A percentile compares a stretch with the other conserved stretches of the same genome.
Conservation (phyloP, 2,329 filamentous ascomycete genomes). For the Colletotrichum destructivum region DNA sequence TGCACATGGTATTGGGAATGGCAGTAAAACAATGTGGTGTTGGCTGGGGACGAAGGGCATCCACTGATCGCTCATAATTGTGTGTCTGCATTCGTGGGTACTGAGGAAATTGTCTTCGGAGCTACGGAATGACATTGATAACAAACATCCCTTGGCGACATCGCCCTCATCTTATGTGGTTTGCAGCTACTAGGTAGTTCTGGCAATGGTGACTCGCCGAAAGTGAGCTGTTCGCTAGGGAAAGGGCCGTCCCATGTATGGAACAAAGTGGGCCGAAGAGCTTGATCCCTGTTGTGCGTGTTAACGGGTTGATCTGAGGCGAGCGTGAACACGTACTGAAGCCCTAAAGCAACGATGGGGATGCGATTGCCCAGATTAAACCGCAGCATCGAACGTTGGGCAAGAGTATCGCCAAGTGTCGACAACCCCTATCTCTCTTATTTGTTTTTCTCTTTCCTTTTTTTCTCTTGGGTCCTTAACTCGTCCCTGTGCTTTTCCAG, state of each 20-base stretch:
- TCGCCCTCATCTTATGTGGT: conserved; percentile 7
- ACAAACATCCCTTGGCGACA: not conserved
- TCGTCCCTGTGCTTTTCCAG: not conserved
- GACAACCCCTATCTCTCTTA: not conserved
- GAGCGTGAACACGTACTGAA: conserved; percentile 15
- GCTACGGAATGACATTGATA: conserved; percentile 18
- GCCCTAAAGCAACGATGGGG: not conserved
- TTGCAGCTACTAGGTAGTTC: not conserved
- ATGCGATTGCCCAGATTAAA: conserved; percentile 11
- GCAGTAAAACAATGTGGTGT: conserved; percentile 13
- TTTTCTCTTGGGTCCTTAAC: not conserved
- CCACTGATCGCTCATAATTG: conserved; percentile 8
- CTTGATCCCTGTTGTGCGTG: conserved; percentile 12
- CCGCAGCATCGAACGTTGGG: not conserved
- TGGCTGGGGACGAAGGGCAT: conserved; percentile 16
- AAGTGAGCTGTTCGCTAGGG: not conserved
- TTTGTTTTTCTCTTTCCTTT: not conserved
- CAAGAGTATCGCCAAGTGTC: not conserved
- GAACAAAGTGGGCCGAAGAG: conserved; percentile 12
- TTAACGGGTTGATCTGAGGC: conserved; percentile 10
- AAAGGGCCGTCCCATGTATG: conserved; percentile 14
- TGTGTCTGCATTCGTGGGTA: conserved; percentile 4
- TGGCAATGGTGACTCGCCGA: conserved; percentile 12
- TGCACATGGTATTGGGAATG: conserved; percentile 11
- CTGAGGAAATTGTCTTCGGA: conserved; percentile 7